These are phyloP conservation scores for Nectriaceae sp. DNA, from an alignment of 2,329 filamentous ascomycete genomes.

Conservation along the genomic window DNA sequence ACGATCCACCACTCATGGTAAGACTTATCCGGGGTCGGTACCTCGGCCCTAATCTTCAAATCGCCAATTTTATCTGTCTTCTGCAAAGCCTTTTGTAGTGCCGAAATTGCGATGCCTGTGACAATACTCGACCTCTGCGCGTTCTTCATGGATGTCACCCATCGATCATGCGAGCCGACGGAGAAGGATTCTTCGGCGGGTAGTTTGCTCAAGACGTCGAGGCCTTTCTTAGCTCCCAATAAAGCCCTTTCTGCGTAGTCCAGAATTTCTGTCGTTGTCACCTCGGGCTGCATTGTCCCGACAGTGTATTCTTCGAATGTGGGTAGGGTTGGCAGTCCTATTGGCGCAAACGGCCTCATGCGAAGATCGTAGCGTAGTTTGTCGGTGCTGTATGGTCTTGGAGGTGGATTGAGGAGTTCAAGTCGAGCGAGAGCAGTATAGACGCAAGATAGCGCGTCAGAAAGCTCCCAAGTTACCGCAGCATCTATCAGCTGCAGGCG, in stretches of 20 bases:
- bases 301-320: slow-evolving; percentile 60
- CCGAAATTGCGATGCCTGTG: slow-evolving; percentile 63
- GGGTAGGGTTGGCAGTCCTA: slow-evolving; percentile 69
- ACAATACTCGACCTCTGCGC: slow-evolving; percentile 71
- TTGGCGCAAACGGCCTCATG: slow-evolving; percentile 77
- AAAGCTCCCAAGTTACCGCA: slow-evolving; percentile 60
- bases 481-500: slow-evolving; percentile 66
- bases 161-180: slow-evolving; percentile 60
- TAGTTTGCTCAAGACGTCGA: slow-evolving; percentile 58
- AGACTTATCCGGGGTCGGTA: slow-evolving; percentile 53
- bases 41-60: slow-evolving; percentile 49
- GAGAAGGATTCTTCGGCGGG: slow-evolving; percentile 55
- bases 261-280: slow-evolving; percentile 42
- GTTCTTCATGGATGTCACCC: slow-evolving; percentile 60
- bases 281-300: slow-evolving; percentile 43
- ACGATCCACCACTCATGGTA: slow-evolving; percentile 70
- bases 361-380: slow-evolving; percentile 76
- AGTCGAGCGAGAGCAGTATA: slow-evolving; percentile 68
- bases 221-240: slow-evolving; percentile 52
- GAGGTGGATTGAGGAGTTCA: slow-evolving; percentile 50
- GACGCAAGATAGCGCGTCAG: slow-evolving; percentile 58
- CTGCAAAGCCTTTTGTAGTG: slow-evolving; percentile 58
- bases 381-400: slow-evolving; percentile 67
- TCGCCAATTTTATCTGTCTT: slow-evolving; percentile 28
- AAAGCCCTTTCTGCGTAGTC: slow-evolving; percentile 48